Conservation (phyloP, 257 asterid species). For the Solanum lycopersicoides region DNA sequence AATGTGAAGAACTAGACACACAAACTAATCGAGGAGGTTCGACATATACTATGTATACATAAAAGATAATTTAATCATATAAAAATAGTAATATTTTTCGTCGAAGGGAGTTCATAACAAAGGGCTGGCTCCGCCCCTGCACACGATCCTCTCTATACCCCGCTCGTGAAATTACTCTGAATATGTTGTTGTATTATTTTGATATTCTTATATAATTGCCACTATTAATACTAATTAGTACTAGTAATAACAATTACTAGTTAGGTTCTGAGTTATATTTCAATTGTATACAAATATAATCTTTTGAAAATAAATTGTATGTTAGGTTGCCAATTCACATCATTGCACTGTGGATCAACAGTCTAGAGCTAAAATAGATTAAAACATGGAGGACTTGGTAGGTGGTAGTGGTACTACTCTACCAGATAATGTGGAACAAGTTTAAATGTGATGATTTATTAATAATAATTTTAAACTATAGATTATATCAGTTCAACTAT, state of each 20-base stretch:
- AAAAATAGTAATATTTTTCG: too few species aligned
- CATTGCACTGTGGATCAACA: not conserved
- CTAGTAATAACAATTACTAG: too few species aligned
- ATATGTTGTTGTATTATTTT: not conserved
- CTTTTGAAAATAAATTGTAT: not conserved
- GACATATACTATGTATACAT: too few species aligned
- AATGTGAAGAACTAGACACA: too few species aligned
- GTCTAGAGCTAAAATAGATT: not conserved
- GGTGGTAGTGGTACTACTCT: not conserved
- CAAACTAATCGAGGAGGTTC: too few species aligned
- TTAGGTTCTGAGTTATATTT: not conserved
- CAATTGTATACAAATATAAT: not conserved
- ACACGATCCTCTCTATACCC: too few species aligned
- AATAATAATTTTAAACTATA: too few species aligned
- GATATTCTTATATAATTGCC: not conserved
- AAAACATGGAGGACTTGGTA: not conserved
- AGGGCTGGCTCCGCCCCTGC: too few species aligned
- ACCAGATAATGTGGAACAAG: not conserved
- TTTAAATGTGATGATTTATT: not conserved
- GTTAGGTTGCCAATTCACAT: not conserved
- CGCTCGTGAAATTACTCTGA: not conserved
- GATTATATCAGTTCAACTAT: not conserved
- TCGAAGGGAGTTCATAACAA: too few species aligned
- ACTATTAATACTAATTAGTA: not conserved
- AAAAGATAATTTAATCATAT: too few species aligned